These are phyloP conservation scores for Camelina neglecta DNA, from an alignment of 345 rosid genomes.

Conservation along the genomic window DNA sequence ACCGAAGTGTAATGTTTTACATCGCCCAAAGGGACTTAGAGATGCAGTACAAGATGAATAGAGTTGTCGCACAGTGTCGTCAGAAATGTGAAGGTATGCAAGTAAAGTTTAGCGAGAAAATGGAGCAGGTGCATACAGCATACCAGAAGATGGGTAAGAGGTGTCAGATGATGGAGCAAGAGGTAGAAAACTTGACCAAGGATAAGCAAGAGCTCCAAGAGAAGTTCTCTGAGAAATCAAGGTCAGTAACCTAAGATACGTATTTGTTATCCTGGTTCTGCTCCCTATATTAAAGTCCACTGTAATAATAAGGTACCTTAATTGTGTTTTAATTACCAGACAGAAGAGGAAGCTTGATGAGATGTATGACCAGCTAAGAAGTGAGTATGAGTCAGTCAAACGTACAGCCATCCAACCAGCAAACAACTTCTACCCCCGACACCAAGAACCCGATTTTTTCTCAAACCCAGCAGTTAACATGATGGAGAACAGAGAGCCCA, in stretches of 20 bases:
- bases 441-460: conserved; percentile 73
- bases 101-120: conserved; percentile 85
- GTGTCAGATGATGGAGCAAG: conserved; percentile 94
- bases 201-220: conserved; percentile 98
- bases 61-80: conserved; percentile 74
- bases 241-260: conserved; percentile 47
- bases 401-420: conserved; percentile 84
- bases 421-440: conserved; percentile 65
- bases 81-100: conserved; percentile 95
- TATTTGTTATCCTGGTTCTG: conserved; percentile 20
- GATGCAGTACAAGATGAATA: conserved; percentile 92
- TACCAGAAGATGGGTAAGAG: conserved; percentile 87
- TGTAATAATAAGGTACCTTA: conserved; percentile 9
- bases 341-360: conserved; percentile 98
- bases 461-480: conserved; percentile 58
- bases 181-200: conserved; percentile 80
- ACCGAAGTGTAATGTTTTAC: conserved; percentile 88
- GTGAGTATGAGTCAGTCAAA: conserved; percentile 74
- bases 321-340: conserved; percentile 50
- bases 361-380: conserved; percentile 92
- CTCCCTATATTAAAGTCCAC: conserved; percentile 21
- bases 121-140: conserved; percentile 89
- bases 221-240: conserved; percentile 89
- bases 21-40: conserved; percentile 88
- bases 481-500: conserved; percentile 70